Evolutionary conservation across 2,329 filamentous ascomycete genomes (phyloP).

Genomic region (Colletotrichum caudatum): DNA sequence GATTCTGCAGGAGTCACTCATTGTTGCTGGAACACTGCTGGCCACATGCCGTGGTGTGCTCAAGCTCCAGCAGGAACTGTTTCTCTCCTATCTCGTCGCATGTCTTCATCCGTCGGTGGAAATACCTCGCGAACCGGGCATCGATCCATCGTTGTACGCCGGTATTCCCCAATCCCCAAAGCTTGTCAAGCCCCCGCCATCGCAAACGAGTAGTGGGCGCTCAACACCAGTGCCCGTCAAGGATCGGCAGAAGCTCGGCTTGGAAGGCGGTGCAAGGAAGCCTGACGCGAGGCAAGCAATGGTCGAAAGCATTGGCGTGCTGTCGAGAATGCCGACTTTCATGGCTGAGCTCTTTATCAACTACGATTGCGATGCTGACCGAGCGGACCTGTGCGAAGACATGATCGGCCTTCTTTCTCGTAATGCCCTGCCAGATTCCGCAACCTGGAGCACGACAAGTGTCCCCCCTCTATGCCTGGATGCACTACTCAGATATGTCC

Average conservation of each 20-base stretch:
- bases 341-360: constrained; percentile 97
- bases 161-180: constrained; percentile 94
- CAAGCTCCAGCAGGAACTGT: constrained; percentile 96
- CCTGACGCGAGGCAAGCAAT: constrained; percentile 97
- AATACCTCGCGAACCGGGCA: constrained; percentile 89
- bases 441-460: constrained; percentile 98
- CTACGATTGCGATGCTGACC: constrained; percentile 95
- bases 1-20: constrained; percentile 90
- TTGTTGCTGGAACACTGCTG: constrained; percentile 90
- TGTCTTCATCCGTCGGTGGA: constrained; percentile 95
- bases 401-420: constrained; percentile 92
- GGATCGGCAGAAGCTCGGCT: constrained; percentile 89
- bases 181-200: constrained; percentile 80
- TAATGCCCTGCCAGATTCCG: constrained; percentile 96
- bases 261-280: constrained; percentile 91
- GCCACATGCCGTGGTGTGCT: constrained; percentile 91
- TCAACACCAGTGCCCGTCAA: constrained; percentile 92
- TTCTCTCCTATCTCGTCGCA: constrained; percentile 91
- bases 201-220: constrained; percentile 81
- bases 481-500: constrained; percentile 88
- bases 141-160: constrained; percentile 91
- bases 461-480: constrained; percentile 95
- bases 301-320: constrained; percentile 94
- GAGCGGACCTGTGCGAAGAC: constrained; percentile 93
- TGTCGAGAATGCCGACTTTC: constrained; percentile 93